Percentiles rank a stretch among this genome's conserved stretches.
phyloP scores from a whole-genome alignment of 2,329 filamentous ascomycete species.

The Paraphoma sp. region DNA sequence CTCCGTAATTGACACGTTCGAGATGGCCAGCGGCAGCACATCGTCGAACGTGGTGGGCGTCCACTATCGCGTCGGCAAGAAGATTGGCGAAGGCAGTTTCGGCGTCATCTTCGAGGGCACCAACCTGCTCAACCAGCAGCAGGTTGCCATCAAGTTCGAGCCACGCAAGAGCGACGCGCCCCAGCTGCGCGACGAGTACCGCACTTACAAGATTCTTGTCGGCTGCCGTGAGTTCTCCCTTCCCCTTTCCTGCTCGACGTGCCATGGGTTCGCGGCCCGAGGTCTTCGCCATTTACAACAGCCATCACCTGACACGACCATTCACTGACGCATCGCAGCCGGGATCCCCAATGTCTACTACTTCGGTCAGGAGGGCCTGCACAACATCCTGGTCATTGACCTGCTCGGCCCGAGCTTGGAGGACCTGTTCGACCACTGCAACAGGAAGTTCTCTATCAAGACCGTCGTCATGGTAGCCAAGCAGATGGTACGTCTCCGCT shows the following conservation, averaged over 20 bases:
- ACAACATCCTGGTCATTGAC: slow-evolving; percentile 99
- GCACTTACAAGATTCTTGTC: slow-evolving; percentile 99
- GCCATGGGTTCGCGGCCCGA: background rate
- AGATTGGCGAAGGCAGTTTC: slow-evolving; percentile 98
- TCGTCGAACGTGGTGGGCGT: slow-evolving; percentile 98
- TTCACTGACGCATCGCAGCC: slow-evolving; percentile 61
- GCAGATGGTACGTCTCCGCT: slow-evolving; percentile 79
- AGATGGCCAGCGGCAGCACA: slow-evolving; percentile 86
- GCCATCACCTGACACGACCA: background rate
- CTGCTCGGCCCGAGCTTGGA: slow-evolving; percentile 93
- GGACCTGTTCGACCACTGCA: slow-evolving; percentile 97
- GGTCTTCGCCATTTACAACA: background rate
- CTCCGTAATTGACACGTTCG: slow-evolving; percentile 7
- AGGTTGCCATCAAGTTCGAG: slow-evolving; percentile 99
- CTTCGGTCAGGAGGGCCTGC: slow-evolving; percentile 96
- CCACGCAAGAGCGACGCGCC: slow-evolving; percentile 98
- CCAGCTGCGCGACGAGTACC: slow-evolving; percentile 96
- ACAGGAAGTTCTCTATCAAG: slow-evolving; percentile 92
- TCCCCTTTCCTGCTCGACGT: slow-evolving; percentile 10
- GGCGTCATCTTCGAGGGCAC: slow-evolving; percentile 99
- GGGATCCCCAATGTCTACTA: slow-evolving; percentile 99
- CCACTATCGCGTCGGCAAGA: slow-evolving; percentile 98
- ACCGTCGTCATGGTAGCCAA: slow-evolving; percentile 99
- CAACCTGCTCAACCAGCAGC: slow-evolving; percentile 97
- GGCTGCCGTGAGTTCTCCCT: slow-evolving; percentile 84